Evolutionary conservation across 2,329 filamentous ascomycete species (phyloP), one percentile per base, ranked within the genome.

Genomic region (Emergomyces orientalis): DNA sequence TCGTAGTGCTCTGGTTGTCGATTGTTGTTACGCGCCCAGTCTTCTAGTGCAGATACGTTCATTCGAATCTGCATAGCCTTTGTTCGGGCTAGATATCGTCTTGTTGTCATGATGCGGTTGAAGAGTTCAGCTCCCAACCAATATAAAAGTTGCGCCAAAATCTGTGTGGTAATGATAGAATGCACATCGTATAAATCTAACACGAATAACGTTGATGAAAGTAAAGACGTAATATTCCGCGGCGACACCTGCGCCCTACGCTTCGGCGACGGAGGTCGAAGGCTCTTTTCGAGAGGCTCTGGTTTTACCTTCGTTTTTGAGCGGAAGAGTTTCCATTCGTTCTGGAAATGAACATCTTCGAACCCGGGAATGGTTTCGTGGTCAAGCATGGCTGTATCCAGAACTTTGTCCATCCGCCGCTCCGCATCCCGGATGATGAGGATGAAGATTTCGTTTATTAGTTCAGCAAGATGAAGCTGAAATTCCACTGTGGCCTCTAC

Each of bases 51-150:
- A 0, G 94, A 97, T 7, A 99, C 86, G 73, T 99, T 99, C 92
- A 99, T 97, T 68, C 94, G 90, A 69, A 99, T 97, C 74, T 99
- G 94, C 94, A 99, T 99, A 3, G 94, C 94, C 76, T 99, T 99
- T 22, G 94, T 99, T 61, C 94, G 85, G 6, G 94, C 93, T 11
- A 99, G 82, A 71, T 97, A 99, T 73, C 93, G 92, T 67, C 91
- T 86, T 71, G 95, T 97, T 37, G 90, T 93, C 90, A 99, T 96
- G 75, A 99, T 90, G 63, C 93, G 88, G 75, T 99, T 99, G 79
- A 99, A 99, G 9, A 97, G 84, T 76, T 99, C 94, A 0, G 93
- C 90, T 7, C 92, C 90, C 19, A 99, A 83, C 94, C 94, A 99
- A 78, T 97, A 99, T 54, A 97, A 82, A 1, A 99, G 82, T 72